Base-by-base conservation (phyloP, 1,139 yeast species). In the Candida gigantensis region DNA sequence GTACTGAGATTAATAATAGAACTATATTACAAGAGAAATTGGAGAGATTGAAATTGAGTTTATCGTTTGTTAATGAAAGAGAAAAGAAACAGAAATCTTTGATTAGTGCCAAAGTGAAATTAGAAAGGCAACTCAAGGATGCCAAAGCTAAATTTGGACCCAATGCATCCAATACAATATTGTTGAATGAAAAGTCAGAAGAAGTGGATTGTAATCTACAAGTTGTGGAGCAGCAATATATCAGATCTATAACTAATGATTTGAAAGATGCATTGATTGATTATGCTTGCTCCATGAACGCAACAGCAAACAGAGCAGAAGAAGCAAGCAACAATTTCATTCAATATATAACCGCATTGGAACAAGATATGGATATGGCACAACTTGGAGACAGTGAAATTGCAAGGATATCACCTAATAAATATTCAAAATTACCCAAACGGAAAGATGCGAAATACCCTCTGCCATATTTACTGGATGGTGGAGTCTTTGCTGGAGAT, bases 211-310 rank as follows among this genome's bases (percentile, higher is more conserved):
- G 73, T 46, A 69, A 75, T 30, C 60, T 75, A 14, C 74, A 68
- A 35, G 73, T 78, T 18, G 72, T 75, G 6, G 74, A 72, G 42
- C 68, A 64, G 24, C 84, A 79, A 48, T 65, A 69, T 35, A 58
- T 65, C 6, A 62, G 78, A 36, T 62, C 80, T 0, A 68, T 79
- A 13, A 60, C 66, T 25, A 62, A 55, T 14, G 70, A 69, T 8
- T 60, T 79, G 43, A 72, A 64, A 41, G 69, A 66, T 11, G 53
- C 78, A 1, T 52, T 77, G 6, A 51, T 58, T 13, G 78, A 75
- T 31, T 77, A 72, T 45, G 54, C 64, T 18, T 39, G 55, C 18
- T 53, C 68, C 16, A 49, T 75, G 27, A 68, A 65, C 42, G 49
- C 56, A n/a, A 50, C 60, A 8, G 58, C 72, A 3, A 38, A 50